Evolutionary conservation across 2,329 filamentous ascomycete genomes (phyloP).

Genomic region (Hypoxylon sp.): DNA sequence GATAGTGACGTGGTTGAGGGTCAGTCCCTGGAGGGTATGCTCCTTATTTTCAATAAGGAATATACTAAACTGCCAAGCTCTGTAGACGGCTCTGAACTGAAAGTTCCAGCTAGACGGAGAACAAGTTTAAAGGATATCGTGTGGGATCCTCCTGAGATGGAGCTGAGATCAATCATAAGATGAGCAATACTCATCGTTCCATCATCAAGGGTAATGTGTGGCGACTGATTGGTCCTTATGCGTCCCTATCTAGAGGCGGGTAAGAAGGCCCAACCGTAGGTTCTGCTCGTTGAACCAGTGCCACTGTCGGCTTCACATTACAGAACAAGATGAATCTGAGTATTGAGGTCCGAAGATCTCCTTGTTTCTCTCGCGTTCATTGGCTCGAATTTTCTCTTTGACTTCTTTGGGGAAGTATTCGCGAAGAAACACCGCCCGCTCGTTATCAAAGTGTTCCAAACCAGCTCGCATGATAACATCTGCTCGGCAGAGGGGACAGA

Average conservation of each 20-base stretch:
- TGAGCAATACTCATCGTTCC: too few species aligned
- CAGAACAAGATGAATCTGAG: constrained; percentile 63
- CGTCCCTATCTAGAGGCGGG: too few species aligned
- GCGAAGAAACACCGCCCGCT: constrained; percentile 74
- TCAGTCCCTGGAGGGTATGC: constrained; percentile 37
- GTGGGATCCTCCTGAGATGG: constrained; percentile 51
- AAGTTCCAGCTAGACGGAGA: constrained; percentile 43
- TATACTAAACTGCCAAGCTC: constrained; percentile 37
- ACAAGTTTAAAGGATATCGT: constrained; percentile 48
- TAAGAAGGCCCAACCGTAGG: too few species aligned
- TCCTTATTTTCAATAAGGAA: constrained; percentile 42
- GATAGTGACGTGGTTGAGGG: constrained; percentile 32
- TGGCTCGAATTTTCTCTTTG: constrained; percentile 72
- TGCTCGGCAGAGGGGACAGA: constrained; percentile 80
- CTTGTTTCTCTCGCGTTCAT: constrained; percentile 77
- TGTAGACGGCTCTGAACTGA: constrained; percentile 20
- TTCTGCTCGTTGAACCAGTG: neutral
- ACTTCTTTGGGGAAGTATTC: constrained; percentile 79
- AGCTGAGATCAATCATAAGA: constrained; percentile 38
- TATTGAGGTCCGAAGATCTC: constrained; percentile 76
- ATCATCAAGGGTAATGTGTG: too few species aligned
- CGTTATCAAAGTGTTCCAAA: constrained; percentile 73
- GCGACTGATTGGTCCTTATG: too few species aligned
- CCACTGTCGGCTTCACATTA: constrained; percentile 59
- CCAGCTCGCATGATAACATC: constrained; percentile 76